Conservation (phyloP, 176 grass and related monocot genomes). For the Aegilops tauschii region DNA sequence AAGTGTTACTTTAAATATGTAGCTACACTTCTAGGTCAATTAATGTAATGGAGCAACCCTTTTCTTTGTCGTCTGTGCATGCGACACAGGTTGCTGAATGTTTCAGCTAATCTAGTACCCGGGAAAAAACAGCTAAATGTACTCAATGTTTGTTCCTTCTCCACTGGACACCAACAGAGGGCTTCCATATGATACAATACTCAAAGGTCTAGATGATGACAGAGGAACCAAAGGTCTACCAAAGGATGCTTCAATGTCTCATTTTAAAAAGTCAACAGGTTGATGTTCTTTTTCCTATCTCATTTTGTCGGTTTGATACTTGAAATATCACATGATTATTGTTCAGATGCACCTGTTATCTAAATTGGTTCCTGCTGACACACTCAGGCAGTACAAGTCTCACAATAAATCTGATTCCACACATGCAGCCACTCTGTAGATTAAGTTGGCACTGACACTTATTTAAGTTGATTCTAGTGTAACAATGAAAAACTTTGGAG, state of each 20-base stretch:
- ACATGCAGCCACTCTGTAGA: neutral
- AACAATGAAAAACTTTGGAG: conserved; percentile 99
- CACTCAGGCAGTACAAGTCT: neutral
- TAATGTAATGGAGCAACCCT: no score
- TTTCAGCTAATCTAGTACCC: no score
- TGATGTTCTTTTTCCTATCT: neutral
- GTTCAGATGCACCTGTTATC: neutral
- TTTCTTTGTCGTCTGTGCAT: no score
- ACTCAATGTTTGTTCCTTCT: conserved; percentile 2
- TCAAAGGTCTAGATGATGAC: conserved; percentile 96
- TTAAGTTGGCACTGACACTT: conserved; percentile 18
- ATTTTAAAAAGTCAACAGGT: conserved; percentile 97
- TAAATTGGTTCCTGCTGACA: conserved; percentile 14
- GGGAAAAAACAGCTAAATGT: no score
- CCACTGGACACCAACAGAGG: conserved; percentile 48
- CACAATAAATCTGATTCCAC: neutral
- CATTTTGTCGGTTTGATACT: neutral
- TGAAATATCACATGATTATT: neutral
- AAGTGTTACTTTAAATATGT: no score
- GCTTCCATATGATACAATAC: conserved; percentile 82
- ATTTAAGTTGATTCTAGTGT: conserved; percentile 44
- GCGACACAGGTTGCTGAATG: no score
- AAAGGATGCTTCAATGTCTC: conserved; percentile 90
- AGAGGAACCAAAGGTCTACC: conserved; percentile 87
- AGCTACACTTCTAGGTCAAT: no score